Base-by-base conservation (phyloP, 371 early-diverging fungal species). In the Chytridium lagenaria region DNA sequence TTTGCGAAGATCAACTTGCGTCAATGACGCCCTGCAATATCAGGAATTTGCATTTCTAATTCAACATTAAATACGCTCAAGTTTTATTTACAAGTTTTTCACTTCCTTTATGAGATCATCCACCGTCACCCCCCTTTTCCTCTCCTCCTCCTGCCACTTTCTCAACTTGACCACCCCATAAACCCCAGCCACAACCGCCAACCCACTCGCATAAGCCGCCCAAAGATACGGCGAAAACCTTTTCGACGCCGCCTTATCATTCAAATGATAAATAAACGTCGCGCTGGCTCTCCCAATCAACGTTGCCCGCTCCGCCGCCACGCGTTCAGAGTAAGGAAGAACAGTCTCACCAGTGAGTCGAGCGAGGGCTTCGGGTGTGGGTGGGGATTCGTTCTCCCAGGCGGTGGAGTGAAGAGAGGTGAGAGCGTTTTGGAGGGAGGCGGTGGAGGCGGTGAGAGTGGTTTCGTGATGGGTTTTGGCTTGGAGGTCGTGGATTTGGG, bases 191-290 rank as follows among this genome's bases (percentile, higher is more conserved):
- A 61, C 15, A 3, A 61, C 61, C 3, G 36, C 61, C 61, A 61
- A 33, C 12, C 61, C 61, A 26, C 61, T 22, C 19, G 34, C 61
- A 37, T 61, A 61, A 3, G 61, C 61, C 12, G 61, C 34, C 61
- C 61, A 61, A 34, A 61, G 61, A 23, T 61, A 61, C 12, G 61
- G 61, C 3, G 36, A 34, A 34, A 61, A 61, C 36, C 61, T 7
- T 23, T 36, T 61, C 12, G 61, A 3, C 36, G 61, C 61, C 2
- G 7, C 36, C 3, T 3, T 3, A 37, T 61, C 61, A 3, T 34
- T 3, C 10, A 61, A 33, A 23, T 61, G 61, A 37, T 61, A 61
- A 37, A 61, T 61, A 26, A 61, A 61, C 34, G 61, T 61, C 34
- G 61, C 61, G 12, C 34, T 33, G 15, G 61, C 61, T 34, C 61